phyloP scores from a whole-genome alignment of 83 land plant species.

The Picea abies region DNA sequence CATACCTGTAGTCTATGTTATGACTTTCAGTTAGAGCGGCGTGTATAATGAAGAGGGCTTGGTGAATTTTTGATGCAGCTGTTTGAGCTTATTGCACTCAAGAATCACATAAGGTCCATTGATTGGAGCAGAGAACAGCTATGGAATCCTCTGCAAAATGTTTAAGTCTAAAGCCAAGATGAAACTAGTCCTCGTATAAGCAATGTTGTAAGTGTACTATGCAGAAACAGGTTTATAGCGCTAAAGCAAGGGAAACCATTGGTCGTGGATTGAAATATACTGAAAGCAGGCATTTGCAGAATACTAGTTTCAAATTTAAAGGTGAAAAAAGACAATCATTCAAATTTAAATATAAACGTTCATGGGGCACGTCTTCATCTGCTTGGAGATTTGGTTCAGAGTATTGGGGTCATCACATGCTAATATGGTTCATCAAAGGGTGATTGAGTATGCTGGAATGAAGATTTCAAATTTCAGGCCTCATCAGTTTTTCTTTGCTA shows the following conservation, averaged over 20 bases:
- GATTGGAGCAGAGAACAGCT: too few relatives aligned
- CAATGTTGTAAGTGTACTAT: too few relatives aligned
- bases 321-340: constrained; percentile 16
- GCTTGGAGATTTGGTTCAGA: constrained; percentile 92
- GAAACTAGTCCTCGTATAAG: too few relatives aligned
- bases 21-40: constrained; percentile 85
- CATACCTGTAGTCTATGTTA: constrained; percentile 85
- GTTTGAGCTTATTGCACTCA: constrained; percentile 84
- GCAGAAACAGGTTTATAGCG: too few relatives aligned
- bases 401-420: constrained; percentile 95
- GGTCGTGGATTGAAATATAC: neutral
- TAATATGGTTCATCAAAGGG: constrained; percentile 70
- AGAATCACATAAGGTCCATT: constrained; percentile 33
- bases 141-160: too few relatives aligned
- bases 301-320: neutral
- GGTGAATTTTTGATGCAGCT: constrained; percentile 96
- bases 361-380: constrained; percentile 93
- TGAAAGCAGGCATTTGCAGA: constrained; percentile 20
- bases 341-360: constrained; percentile 69
- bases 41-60: constrained; percentile 78
- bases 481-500: too few relatives aligned
- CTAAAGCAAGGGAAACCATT: neutral
- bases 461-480: constrained; percentile 4
- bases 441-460: constrained; percentile 59
- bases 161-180: too few relatives aligned